Conservation (phyloP, 768 basidiomycete species). For the Lactarius pseudohatsudake region DNA sequence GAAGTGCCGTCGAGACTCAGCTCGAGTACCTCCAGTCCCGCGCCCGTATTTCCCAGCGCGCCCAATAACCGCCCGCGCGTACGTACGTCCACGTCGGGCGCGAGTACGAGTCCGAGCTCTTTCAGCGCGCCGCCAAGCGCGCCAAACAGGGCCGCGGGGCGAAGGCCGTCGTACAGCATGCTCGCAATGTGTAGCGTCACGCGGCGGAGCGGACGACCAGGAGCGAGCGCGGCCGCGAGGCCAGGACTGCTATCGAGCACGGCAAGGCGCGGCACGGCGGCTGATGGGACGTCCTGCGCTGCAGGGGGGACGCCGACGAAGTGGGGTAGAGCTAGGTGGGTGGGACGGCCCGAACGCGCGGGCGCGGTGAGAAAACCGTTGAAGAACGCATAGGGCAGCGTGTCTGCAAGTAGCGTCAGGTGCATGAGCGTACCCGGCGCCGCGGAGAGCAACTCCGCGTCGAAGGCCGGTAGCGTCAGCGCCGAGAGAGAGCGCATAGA, state of each 20-base stretch:
- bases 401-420: too few relatives aligned
- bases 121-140: constrained; percentile 30
- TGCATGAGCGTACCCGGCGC: too few relatives aligned
- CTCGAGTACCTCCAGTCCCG: constrained; percentile 33
- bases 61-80: constrained; percentile 37
- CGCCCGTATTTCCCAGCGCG: constrained; percentile 35
- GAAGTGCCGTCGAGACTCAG: constrained; percentile 32
- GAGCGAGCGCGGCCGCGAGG: constrained; percentile 32
- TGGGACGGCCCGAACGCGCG: constrained; percentile 30
- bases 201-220: constrained; percentile 32
- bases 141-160: constrained; percentile 35
- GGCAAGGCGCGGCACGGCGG: constrained; percentile 28
- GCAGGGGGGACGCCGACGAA: constrained; percentile 18
- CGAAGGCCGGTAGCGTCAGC: constrained; percentile 34
- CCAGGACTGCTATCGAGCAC: constrained; percentile 32
- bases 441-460: too few relatives aligned
- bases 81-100: constrained; percentile 34
- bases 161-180: constrained; percentile 38
- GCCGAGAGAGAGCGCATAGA: constrained; percentile 35
- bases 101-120: constrained; percentile 26
- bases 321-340: constrained; percentile 15
- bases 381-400: constrained; percentile 30
- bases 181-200: constrained; percentile 33
- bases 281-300: constrained; percentile 21
- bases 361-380: constrained; percentile 32